Conservation (phyloP, 2,329 filamentous ascomycete genomes). For the Coniochaeta sp. region DNA sequence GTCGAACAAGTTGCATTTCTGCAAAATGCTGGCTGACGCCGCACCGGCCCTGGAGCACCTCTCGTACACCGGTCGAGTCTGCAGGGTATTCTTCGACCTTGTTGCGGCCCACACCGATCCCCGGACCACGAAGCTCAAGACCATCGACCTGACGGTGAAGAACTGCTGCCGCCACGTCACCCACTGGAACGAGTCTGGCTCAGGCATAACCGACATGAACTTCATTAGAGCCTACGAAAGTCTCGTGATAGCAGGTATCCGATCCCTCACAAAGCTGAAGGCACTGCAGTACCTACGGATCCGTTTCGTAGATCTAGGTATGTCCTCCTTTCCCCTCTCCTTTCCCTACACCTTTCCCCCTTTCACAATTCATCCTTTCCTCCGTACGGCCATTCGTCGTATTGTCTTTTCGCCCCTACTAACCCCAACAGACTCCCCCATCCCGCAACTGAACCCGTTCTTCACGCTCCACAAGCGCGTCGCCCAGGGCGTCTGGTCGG, state of each 20-base stretch:
- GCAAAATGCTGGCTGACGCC: slow-evolving; percentile 52
- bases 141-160: slow-evolving; percentile 66
- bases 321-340: slow-evolving; percentile 11
- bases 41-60: slow-evolving; percentile 59
- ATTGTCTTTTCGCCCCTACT: slow-evolving; percentile 2
- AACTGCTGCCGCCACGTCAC: slow-evolving; percentile 58
- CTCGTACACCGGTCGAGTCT: slow-evolving; percentile 66
- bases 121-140: slow-evolving; percentile 47
- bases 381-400: no score
- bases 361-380: neutral
- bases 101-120: slow-evolving; percentile 43
- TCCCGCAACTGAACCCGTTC: slow-evolving; percentile 66
- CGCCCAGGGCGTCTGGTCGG: slow-evolving; percentile 68
- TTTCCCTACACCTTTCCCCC: neutral
- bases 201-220: slow-evolving; percentile 63
- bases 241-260: slow-evolving; percentile 57
- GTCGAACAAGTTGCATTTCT: slow-evolving; percentile 55
- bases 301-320: slow-evolving; percentile 66
- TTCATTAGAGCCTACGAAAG: slow-evolving; percentile 68
- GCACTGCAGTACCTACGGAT: slow-evolving; percentile 61
- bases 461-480: slow-evolving; percentile 55
- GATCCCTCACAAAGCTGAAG: slow-evolving; percentile 50
- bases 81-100: slow-evolving; percentile 59
- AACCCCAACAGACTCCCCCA: slow-evolving; percentile 50
- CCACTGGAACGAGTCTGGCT: slow-evolving; percentile 55